phyloP scores from a whole-genome alignment of 2,329 filamentous ascomycete genomes.

The Penicillium vulpinum region DNA sequence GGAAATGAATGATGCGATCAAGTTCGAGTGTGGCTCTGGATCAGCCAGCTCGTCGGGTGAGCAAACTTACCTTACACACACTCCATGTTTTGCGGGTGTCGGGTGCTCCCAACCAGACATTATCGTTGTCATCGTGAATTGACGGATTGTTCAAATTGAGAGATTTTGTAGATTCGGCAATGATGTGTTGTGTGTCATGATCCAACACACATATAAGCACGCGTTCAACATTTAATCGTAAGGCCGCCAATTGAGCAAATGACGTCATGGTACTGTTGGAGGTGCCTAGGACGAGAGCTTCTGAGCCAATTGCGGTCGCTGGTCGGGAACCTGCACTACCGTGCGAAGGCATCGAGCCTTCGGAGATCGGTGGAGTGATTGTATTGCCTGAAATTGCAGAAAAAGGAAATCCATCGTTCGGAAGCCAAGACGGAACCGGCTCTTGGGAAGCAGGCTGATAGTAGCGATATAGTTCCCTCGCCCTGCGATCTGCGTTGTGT shows the following conservation, averaged over 20 bases:
- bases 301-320: slow-evolving; percentile 21
- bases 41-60: background rate
- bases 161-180: slow-evolving; percentile 53
- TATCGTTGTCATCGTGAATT: slow-evolving; percentile 32
- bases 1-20: background rate
- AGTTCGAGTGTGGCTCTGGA: background rate
- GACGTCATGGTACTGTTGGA: slow-evolving; percentile 38
- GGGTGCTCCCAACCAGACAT: slow-evolving; percentile 35
- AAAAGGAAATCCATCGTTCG: slow-evolving; percentile 13
- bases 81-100: slow-evolving; percentile 36
- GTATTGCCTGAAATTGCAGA: slow-evolving; percentile 5
- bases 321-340: slow-evolving; percentile 12
- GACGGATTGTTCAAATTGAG: slow-evolving; percentile 39
- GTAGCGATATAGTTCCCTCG: slow-evolving; percentile 43
- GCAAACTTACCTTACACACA: slow-evolving; percentile 37
- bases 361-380: slow-evolving; percentile 10
- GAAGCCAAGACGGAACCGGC: slow-evolving; percentile 18
- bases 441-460: slow-evolving; percentile 32
- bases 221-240: slow-evolving; percentile 39
- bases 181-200: slow-evolving; percentile 49
- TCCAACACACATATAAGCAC: slow-evolving; percentile 50
- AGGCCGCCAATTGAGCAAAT: slow-evolving; percentile 38
- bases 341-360: slow-evolving; percentile 13
- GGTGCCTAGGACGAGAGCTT: slow-evolving; percentile 31
- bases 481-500: slow-evolving; percentile 34